Evolutionary conservation across 2,329 filamentous ascomycete genomes (phyloP), one percentile per base, ranked within the genome.

Genomic region (Aciculosporium take): DNA sequence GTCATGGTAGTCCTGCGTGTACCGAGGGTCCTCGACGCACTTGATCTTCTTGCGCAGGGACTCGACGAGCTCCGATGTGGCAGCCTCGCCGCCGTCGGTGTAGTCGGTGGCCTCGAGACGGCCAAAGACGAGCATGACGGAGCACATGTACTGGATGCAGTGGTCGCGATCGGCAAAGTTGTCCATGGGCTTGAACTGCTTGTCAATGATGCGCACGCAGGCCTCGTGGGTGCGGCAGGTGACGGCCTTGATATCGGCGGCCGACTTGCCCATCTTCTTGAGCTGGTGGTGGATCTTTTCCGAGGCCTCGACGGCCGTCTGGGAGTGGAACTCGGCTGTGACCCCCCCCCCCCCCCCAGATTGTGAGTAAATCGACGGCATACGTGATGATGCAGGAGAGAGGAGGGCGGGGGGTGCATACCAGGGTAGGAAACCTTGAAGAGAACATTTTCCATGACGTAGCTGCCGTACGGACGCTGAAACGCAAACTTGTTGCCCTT

Each of bases 101-200:
- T 98, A 98, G 69, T 98, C 91, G 50, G 74, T 84, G 39, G 91
- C 89, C 54, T 88, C 84, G 48, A 98, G 82, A 51, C 91, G 87
- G 63, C 91, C 86, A 65, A 89, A 96, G 51, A 83, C 81, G 52
- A 98, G 81, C 87, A 96, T 96, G 56, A 86, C 87, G 49, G 88
- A 72, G 59, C 86, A 84, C 91, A 98, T 98, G 77, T 98, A 98
- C 71, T 96, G 91, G 53, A 98, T 89, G 69, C 91, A 98, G 76
- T 98, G 91, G 67, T 98, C 91, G 58, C 91, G 87, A 68, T 98
- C 91, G 58, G 91, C 91, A 59, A 96, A 98, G 79, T 98, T 98
- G 72, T 95, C 88, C 85, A 98, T 94, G 54, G 88, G 81, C 76
- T 95, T 96, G 76, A 94, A 93, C 69, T 98, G 91, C 76, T 98